Base-by-base conservation (phyloP, 1,139 yeast species). In the Groenewaldozyma sp. region DNA sequence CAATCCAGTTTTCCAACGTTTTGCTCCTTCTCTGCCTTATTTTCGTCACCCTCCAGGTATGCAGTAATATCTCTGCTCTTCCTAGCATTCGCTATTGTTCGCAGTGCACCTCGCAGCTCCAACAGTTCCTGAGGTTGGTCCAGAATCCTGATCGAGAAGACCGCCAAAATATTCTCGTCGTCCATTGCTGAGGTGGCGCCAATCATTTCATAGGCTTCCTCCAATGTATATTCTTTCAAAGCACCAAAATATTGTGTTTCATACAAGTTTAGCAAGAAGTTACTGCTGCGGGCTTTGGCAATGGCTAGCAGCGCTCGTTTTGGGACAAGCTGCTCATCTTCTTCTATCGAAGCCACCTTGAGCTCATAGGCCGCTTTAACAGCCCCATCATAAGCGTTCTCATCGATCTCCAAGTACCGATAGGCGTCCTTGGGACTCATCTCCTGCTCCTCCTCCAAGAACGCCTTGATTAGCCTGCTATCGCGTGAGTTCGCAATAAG, bases 371-470 rank as follows among this genome's bases (percentile, higher is more conserved):
- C 86, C 1, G 91, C 80, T 26, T 76, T 68, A 3, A 82, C 73
- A 32, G 82, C 76, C 44, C 82, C 94, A 53, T 82, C 93, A 53
- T 82, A 91, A 4, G 83, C 79, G 3, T 75, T 68, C 26, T 74
- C 76, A 47, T 75, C 81, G 29, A 80, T 71, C 21, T 74, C 78
- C 42, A 84, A 60, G 22, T 69, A 68, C 2, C 68, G 67, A 49
- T 78, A 73, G 0, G 94, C 91, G 39, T 77, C 70, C 3, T 56
- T 50, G 4, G 74, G 47, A 10, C 74, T 74, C 40, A 76, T 55
- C 2, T 82, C 70, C 51, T 82, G 88, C 24, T 69, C 64, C 3
- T 65, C 67, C 4, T 29, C 33, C 29, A 82, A 56, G 46, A 64
- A 77, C 17, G 64, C 59, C 4, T 49, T 50, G n/a, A 84, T 52